Conservation (phyloP, 2,329 filamentous ascomycete species). For the Colletotrichum ledebouriae region DNA sequence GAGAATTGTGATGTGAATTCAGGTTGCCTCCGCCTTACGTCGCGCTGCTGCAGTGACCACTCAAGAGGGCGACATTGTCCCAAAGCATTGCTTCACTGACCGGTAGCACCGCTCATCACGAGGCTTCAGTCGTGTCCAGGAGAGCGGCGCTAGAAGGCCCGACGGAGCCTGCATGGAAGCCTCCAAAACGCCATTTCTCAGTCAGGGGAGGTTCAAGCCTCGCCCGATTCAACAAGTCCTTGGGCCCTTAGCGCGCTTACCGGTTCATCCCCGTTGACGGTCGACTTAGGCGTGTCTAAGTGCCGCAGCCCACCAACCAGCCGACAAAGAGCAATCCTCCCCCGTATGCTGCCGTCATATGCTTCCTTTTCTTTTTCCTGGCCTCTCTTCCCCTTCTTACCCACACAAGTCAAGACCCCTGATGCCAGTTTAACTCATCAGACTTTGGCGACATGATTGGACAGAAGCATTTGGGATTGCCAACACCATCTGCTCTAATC, state of each 20-base stretch:
- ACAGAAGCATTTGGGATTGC: constrained; percentile 7
- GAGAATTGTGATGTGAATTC: neutral
- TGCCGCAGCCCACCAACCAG: constrained; percentile 33
- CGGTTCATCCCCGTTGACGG: constrained; percentile 16
- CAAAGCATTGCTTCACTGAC: neutral
- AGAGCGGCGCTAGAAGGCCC: constrained; percentile 41
- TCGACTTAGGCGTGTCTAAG: constrained; percentile 21
- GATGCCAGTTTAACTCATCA: constrained; percentile 33
- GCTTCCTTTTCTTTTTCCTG: constrained; percentile 1
- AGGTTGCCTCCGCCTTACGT: constrained; percentile 3
- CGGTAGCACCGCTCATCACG: constrained; percentile 11
- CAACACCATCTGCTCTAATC: constrained; percentile 27
- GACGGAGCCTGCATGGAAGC: constrained; percentile 42
- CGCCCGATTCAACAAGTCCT: constrained; percentile 42
- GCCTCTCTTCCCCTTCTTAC: neutral
- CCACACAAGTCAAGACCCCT: constrained; percentile 21
- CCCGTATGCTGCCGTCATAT: constrained; percentile 21
- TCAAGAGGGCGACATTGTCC: constrained; percentile 23
- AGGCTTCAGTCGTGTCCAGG: constrained; percentile 1
- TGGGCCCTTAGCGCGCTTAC: constrained; percentile 22
- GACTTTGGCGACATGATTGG: constrained; percentile 15
- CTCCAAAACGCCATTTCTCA: constrained; percentile 26
- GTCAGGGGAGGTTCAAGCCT: constrained; percentile 39
- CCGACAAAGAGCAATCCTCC: neutral
- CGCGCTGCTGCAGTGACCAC: constrained; percentile 9